Evolutionary conservation across 163 green algal genomes (phyloP).

Genomic region (Scenedesmus sp.): DNA sequence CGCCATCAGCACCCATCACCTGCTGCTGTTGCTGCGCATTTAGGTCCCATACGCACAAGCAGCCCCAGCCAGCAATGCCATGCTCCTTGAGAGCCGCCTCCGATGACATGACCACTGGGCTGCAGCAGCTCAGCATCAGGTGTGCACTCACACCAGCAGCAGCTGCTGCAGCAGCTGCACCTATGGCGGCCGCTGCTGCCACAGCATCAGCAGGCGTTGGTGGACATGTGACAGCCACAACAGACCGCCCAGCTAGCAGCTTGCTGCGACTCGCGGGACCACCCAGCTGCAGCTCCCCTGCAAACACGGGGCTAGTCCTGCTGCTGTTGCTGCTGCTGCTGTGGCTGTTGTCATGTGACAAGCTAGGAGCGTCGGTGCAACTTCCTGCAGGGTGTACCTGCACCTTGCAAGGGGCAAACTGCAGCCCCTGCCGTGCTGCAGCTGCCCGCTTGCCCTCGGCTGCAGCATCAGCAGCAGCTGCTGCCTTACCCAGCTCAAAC

Average conservation of each 20-base stretch:
- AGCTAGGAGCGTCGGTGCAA: not conserved
- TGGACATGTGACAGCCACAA: not conserved
- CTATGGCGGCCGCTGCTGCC: constrained; percentile 3
- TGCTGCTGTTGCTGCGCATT: constrained; percentile 1
- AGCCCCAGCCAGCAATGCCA: constrained; percentile 39
- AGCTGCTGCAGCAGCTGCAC: not conserved
- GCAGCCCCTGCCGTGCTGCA: not conserved
- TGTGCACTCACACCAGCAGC: not conserved
- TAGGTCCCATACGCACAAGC: constrained; percentile 59
- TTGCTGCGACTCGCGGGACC: not conserved
- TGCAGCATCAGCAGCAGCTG: constrained; percentile 29
- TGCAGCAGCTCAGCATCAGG: constrained; percentile 27
- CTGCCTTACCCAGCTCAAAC: constrained; percentile 16
- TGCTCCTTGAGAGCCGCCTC: constrained; percentile 47
- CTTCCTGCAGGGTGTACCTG: not conserved
- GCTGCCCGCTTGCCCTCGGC: not conserved
- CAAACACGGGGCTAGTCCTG: not conserved
- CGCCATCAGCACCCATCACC: not conserved
- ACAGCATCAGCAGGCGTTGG: not conserved
- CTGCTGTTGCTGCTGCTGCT: constrained; percentile 13
- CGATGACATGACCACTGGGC: constrained; percentile 25
- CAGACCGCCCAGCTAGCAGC: constrained; percentile 28
- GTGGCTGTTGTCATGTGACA: not conserved
- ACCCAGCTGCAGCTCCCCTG: not conserved
- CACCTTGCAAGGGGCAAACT: not conserved